Evolutionary conservation across 108 stramenopile species (phyloP).

Genomic region (Cyclostephanos tholiformis): DNA sequence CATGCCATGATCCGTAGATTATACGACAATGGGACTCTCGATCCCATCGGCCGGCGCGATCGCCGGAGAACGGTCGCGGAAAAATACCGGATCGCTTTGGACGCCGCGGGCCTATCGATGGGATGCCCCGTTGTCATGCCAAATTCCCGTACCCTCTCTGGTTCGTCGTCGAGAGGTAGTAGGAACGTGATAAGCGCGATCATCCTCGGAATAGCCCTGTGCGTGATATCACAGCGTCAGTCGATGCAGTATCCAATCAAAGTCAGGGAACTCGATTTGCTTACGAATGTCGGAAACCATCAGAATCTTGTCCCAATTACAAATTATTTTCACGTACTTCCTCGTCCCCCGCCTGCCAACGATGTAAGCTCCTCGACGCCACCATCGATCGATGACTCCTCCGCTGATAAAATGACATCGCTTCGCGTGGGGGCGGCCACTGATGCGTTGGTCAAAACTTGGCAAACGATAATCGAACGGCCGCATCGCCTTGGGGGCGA

Average conservation of each 20-base stretch:
- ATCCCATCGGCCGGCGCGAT: not conserved
- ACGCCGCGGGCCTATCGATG: conserved; percentile 22
- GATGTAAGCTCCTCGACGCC: too few species aligned
- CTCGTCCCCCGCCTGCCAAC: too few species aligned
- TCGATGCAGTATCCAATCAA: not conserved
- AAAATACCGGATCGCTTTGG: conserved; percentile 22
- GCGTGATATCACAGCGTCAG: not conserved
- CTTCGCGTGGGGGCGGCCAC: too few species aligned
- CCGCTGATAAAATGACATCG: too few species aligned
- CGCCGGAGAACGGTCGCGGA: not conserved
- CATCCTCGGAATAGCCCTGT: not conserved
- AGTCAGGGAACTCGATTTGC: not conserved
- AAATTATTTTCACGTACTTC: too few species aligned
- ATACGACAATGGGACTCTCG: not conserved
- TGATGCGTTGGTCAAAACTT: too few species aligned
- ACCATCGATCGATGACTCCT: too few species aligned
- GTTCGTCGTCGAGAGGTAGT: not conserved
- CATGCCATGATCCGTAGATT: conserved; percentile 6
- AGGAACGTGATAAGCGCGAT: not conserved
- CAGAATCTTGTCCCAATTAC: not conserved
- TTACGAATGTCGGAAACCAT: not conserved
- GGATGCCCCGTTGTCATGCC: too few species aligned
- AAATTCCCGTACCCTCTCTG: too few species aligned
- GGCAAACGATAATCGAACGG: too few species aligned
- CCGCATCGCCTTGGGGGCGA: too few species aligned